A percentile compares a stretch with the other conserved stretches of the same genome.
phyloP scores from a whole-genome alignment of 1,284 basidiomycete species.

The Tranzscheliella williamsii region DNA sequence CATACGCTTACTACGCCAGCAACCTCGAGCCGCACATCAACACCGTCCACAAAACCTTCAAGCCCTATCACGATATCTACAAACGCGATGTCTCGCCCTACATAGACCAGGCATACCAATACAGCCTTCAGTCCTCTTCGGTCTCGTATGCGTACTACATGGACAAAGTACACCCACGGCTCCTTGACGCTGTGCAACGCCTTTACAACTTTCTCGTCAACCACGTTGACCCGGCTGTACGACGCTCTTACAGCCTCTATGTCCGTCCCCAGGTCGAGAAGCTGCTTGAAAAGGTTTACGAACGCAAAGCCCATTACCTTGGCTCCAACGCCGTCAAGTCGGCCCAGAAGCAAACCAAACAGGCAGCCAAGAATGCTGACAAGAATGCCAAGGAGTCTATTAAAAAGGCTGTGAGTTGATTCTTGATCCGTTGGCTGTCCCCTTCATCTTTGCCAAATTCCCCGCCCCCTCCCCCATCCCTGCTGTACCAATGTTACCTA shows the following conservation, averaged over 20 bases:
- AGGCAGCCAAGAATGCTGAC: conserved; percentile 17
- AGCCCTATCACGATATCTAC: conserved; percentile 56
- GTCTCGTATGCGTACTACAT: conserved; percentile 46
- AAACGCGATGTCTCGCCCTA: conserved; percentile 58
- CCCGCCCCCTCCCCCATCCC: background rate
- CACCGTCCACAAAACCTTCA: conserved; percentile 35
- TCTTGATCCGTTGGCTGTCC: background rate
- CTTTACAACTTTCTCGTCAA: conserved; percentile 45
- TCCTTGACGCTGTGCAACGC: conserved; percentile 33
- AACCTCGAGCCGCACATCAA: conserved; percentile 53
- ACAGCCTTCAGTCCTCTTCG: conserved; percentile 31
- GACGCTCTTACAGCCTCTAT: conserved; percentile 45
- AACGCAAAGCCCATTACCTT: conserved; percentile 42
- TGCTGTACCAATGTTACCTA: too few relatives aligned
- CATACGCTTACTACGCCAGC: conserved; percentile 46
- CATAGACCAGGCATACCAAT: conserved; percentile 35
- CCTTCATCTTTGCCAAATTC: background rate
- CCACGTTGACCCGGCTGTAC: conserved; percentile 43
- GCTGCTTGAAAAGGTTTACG: conserved; percentile 41
- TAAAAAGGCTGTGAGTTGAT: conserved; percentile 39
- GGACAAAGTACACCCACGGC: conserved; percentile 49
- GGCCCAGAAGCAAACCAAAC: conserved; percentile 29
- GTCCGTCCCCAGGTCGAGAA: conserved; percentile 50
- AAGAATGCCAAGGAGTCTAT: conserved; percentile 28
- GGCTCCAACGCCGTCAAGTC: conserved; percentile 39